Percentiles rank a stretch among this genome's conserved stretches.
phyloP scores from a whole-genome alignment of 352 stramenopile genomes.

The Vaucheria bursata region DNA sequence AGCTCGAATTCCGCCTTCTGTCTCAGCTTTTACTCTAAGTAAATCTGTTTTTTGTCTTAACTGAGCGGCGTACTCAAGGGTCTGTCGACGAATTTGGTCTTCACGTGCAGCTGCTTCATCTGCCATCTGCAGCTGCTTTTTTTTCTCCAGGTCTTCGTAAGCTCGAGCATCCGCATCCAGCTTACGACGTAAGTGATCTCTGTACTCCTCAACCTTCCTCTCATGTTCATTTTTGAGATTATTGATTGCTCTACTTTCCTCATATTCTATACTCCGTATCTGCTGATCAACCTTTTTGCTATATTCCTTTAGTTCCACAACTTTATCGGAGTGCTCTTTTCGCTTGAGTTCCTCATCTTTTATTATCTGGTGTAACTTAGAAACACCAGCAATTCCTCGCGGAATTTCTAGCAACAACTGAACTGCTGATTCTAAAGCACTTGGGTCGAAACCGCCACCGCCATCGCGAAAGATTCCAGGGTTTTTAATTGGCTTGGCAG shows the following conservation, averaged over 20 bases:
- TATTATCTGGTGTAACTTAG: background rate
- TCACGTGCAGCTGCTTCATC: conserved; percentile 91
- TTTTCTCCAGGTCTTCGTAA: background rate
- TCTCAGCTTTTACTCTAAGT: conserved; percentile 88
- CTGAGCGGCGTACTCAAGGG: conserved; percentile 92
- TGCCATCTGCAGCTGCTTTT: conserved; percentile 85
- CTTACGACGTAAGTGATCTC: background rate
- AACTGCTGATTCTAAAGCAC: conserved; percentile 28
- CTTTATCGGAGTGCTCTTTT: conserved; percentile 15
- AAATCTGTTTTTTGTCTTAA: conserved; percentile 84
- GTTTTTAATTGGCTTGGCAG: background rate
- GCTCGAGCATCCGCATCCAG: background rate
- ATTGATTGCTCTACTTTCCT: conserved; percentile 22
- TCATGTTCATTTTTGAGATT: conserved; percentile 29
- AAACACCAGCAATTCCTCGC: background rate
- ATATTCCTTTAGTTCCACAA: conserved; percentile 25
- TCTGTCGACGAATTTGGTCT: conserved; percentile 92
- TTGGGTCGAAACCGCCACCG: conserved; percentile 30
- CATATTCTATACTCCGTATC: conserved; percentile 7
- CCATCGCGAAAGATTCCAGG: conserved; percentile 24
- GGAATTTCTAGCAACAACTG: background rate
- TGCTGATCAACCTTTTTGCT: background rate
- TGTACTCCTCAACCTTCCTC: conserved; percentile 26
- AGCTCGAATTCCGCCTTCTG: conserved; percentile 87
- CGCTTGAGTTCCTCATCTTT: background rate